These are phyloP conservation scores for Tylopilus rubrobrunneus DNA, from an alignment of 768 basidiomycete genomes.

Conservation along the genomic window DNA sequence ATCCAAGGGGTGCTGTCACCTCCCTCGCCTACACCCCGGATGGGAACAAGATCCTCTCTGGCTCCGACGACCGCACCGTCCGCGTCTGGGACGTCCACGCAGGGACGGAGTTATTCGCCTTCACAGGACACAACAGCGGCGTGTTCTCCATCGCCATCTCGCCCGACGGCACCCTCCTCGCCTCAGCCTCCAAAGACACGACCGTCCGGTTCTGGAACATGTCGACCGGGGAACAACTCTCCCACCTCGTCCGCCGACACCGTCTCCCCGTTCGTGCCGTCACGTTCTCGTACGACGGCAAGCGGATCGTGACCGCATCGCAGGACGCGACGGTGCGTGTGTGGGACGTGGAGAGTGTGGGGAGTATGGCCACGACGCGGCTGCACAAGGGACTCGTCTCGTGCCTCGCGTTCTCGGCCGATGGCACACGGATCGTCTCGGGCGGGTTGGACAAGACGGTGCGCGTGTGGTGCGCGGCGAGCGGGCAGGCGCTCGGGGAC, in stretches of 20 bases:
- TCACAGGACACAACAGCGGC: slow-evolving; percentile 22
- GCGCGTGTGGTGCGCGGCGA: slow-evolving; percentile 28
- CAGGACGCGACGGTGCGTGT: slow-evolving; percentile 27
- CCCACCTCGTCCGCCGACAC: slow-evolving; percentile 28
- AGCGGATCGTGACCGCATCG: slow-evolving; percentile 26
- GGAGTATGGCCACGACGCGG: slow-evolving; percentile 22
- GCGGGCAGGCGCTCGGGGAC: slow-evolving; percentile 15
- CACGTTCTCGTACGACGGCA: slow-evolving; percentile 26
- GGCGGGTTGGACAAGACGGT: slow-evolving; percentile 30
- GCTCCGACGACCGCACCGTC: slow-evolving; percentile 28
- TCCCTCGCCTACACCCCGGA: slow-evolving; percentile 30
- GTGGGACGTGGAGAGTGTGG: slow-evolving; percentile 29
- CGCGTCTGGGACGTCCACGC: slow-evolving; percentile 28
- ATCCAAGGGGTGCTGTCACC: slow-evolving; percentile 19
- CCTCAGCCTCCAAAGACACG: slow-evolving; percentile 30
- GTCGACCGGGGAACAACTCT: slow-evolving; percentile 14
- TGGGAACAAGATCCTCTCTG: slow-evolving; percentile 26
- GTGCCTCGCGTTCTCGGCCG: too few relatives aligned
- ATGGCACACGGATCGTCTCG: slow-evolving; percentile 22
- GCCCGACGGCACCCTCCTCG: slow-evolving; percentile 27
- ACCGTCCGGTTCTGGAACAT: slow-evolving; percentile 31
- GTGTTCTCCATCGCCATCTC: slow-evolving; percentile 29
- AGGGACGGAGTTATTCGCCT: slow-evolving; percentile 15
- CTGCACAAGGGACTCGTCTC: slow-evolving; percentile 28
- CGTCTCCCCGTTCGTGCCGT: slow-evolving; percentile 24